A percentile compares a stretch with the other conserved stretches of the same genome.
phyloP scores from a whole-genome alignment of 2,329 filamentous ascomycete genomes.

The Xylariales sp. region DNA sequence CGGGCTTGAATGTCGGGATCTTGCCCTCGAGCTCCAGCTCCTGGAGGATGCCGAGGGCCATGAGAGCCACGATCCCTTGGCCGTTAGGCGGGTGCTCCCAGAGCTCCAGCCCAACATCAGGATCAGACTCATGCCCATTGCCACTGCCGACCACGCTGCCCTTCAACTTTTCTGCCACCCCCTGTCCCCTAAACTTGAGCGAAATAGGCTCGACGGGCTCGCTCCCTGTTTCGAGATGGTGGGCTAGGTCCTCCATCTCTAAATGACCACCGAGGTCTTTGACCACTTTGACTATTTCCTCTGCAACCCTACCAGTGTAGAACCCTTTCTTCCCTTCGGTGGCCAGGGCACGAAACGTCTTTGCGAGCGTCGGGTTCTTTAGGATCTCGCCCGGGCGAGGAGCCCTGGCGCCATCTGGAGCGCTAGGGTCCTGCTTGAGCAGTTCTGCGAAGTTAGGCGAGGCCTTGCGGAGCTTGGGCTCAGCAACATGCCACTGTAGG shows the following conservation, averaged over 20 bases:
- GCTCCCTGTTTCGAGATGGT: slow-evolving; percentile 64
- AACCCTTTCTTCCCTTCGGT: slow-evolving; percentile 84
- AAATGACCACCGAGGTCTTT: slow-evolving; percentile 72
- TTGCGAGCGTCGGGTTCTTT: slow-evolving; percentile 75
- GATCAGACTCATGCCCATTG: slow-evolving; percentile 31
- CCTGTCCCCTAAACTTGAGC: slow-evolving; percentile 69
- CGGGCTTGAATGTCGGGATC: slow-evolving; percentile 64
- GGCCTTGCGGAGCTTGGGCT: slow-evolving; percentile 60
- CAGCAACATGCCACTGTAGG: slow-evolving; percentile 65
- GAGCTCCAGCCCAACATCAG: slow-evolving; percentile 63
- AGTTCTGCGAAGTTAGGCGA: slow-evolving; percentile 87
- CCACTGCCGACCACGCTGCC: slow-evolving; percentile 27
- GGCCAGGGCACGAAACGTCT: slow-evolving; percentile 76
- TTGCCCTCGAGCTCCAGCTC: slow-evolving; percentile 72
- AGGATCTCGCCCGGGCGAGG: slow-evolving; percentile 83
- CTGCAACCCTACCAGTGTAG: slow-evolving; percentile 79
- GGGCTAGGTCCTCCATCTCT: slow-evolving; percentile 72
- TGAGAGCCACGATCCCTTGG: slow-evolving; percentile 90
- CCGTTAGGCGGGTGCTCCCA: slow-evolving; percentile 98
- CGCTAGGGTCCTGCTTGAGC: slow-evolving; percentile 71
- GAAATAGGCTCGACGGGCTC: slow-evolving; percentile 85
- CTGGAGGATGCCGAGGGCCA: slow-evolving; percentile 89
- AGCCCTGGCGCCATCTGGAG: slow-evolving; percentile 65
- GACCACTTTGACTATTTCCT: slow-evolving; percentile 75
- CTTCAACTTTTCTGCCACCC: slow-evolving; percentile 23